phyloP scores from a whole-genome alignment of 768 basidiomycete species.

The Rhizopogon roseolus region DNA sequence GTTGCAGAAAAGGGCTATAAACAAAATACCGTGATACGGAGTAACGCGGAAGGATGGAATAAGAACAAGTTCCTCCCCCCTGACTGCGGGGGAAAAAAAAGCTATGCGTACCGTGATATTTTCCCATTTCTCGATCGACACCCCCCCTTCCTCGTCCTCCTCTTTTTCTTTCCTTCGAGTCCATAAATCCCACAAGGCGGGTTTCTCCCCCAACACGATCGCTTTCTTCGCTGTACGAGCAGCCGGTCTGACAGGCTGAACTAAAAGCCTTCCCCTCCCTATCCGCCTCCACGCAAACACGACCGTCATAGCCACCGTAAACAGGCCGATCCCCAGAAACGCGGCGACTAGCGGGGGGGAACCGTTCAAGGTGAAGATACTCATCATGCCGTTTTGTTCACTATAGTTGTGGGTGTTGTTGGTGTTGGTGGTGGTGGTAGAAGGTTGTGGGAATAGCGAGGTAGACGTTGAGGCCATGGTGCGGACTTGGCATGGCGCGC shows the following conservation, averaged over 20 bases:
- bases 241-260: slow-evolving; percentile 1
- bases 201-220: slow-evolving; percentile 22
- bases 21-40: too few species aligned
- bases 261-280: slow-evolving; percentile 5
- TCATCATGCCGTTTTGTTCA: background rate
- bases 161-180: background rate
- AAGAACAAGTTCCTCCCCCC: background rate
- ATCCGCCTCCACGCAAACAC: slow-evolving; percentile 44
- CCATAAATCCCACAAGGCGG: slow-evolving; percentile 45
- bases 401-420: background rate
- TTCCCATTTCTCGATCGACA: slow-evolving; percentile 29
- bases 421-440: slow-evolving; percentile 1
- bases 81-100: background rate
- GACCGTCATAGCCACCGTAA: slow-evolving; percentile 41
- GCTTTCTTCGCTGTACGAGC: background rate
- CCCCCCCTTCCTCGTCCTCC: slow-evolving; percentile 4
- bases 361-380: slow-evolving; percentile 25
- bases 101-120: slow-evolving; percentile 34
- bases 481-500: slow-evolving; percentile 9
- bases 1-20: slow-evolving; percentile 22
- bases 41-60: background rate
- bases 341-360: slow-evolving; percentile 57
- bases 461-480: slow-evolving; percentile 11
- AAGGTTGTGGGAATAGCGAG: slow-evolving; percentile 4
- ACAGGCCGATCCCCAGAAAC: slow-evolving; percentile 55